These are phyloP conservation scores for Eremochloa ophiuroides DNA, from an alignment of 176 grass and related monocot species.

Conservation along the genomic window DNA sequence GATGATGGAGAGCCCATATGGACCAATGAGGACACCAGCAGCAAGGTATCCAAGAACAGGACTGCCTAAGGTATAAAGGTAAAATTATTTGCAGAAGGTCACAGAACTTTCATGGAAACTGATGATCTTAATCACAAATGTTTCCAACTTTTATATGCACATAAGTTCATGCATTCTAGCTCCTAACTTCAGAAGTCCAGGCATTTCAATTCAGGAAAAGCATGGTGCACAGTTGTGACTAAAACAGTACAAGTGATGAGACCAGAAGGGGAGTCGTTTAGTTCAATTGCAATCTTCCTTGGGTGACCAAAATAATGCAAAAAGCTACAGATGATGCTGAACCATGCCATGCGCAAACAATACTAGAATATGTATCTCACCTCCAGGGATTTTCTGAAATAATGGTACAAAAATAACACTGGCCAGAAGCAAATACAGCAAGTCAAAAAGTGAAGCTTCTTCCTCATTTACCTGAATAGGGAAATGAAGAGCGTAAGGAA, in stretches of 20 bases:
- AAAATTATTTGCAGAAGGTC: neutral
- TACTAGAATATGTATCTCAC: conserved; percentile 38
- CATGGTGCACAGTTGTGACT: neutral
- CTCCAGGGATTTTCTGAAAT: conserved; percentile 98
- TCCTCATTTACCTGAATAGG: conserved; percentile 88
- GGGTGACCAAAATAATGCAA: neutral
- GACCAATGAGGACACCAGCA: conserved; percentile 94
- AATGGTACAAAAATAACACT: conserved; percentile 98
- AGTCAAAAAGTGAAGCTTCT: conserved; percentile 93
- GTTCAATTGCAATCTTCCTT: neutral
- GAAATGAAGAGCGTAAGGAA: conserved; percentile 17
- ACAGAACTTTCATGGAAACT: neutral
- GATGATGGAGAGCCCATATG: conserved; percentile 93
- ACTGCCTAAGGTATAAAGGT: conserved; percentile 61
- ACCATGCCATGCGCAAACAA: neutral
- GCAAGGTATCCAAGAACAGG: conserved; percentile 97
- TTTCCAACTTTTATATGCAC: neutral
- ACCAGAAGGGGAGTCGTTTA: neutral
- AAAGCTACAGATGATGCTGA: neutral
- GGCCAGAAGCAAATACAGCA: conserved; percentile 90
- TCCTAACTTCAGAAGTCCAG: neutral
- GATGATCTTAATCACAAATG: neutral
- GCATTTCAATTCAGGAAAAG: neutral
- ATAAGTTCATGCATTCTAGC: neutral
- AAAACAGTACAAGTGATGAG: conserved; percentile 24